Evolutionary conservation across 2,329 filamentous ascomycete species (phyloP).

Genomic region (Ophiostoma novo-ulmi): DNA sequence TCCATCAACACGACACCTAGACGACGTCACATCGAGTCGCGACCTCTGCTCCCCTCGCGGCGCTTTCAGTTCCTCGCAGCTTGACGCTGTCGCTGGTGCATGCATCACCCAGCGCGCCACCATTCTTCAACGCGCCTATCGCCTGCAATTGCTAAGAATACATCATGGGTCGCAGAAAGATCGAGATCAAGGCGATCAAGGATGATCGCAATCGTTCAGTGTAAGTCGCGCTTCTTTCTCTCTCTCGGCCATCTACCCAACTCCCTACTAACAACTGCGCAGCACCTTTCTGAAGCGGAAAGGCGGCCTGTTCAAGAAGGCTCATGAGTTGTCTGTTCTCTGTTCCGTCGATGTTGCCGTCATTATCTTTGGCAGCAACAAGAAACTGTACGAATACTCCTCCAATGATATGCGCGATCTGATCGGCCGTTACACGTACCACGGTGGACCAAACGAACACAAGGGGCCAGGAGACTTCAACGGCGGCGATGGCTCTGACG

Average conservation of each 20-base stretch:
- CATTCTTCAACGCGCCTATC: not conserved
- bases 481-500: conserved; percentile 74
- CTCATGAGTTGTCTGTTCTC: conserved; percentile 93
- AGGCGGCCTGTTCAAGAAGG: conserved; percentile 98
- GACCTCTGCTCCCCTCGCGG: not conserved
- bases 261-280: conserved; percentile 20
- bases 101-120: not conserved
- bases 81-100: conserved; percentile 10
- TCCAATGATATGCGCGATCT: conserved; percentile 90
- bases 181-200: conserved; percentile 99
- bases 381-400: conserved; percentile 98
- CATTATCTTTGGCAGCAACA: conserved; percentile 97
- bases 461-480: conserved; percentile 92
- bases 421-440: conserved; percentile 83
- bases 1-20: not conserved
- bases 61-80: not conserved
- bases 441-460: conserved; percentile 88
- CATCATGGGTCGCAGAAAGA: conserved; percentile 94
- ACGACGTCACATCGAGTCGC: not conserved
- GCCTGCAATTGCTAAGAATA: not conserved
- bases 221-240: conserved; percentile 52
- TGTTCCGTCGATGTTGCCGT: conserved; percentile 98
- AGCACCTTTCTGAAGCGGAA: conserved; percentile 99
- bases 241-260: not conserved
- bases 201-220: conserved; percentile 96